Base-by-base conservation (phyloP, 768 basidiomycete species). In the Russula foetens region DNA sequence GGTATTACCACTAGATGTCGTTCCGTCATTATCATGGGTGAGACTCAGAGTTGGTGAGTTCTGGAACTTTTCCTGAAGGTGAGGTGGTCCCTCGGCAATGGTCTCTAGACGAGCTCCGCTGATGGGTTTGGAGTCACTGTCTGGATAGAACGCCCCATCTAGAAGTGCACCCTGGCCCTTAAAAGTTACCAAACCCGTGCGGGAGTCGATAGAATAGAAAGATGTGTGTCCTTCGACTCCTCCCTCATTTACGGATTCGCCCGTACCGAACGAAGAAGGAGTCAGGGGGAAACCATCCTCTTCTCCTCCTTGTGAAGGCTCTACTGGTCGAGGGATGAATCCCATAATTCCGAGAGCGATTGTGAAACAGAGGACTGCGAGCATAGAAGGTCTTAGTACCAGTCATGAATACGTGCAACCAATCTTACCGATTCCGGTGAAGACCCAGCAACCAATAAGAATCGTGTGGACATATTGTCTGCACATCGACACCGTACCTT, bases 381-480 rank as follows among this genome's bases (percentile, higher is more conserved):
- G 15, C 19, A 21, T 23, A 31, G 41, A 3, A n/a, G 29, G 28
- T 23, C 3, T 61, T 24, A 62, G 48, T 15, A 26, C 15, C 24
- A 17, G n/a, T 17, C 17, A n/a, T 2, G 31, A 7, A 58, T 17
- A n/a, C 14, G n/a, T n/a, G 5, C 12, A 51, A 35, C 4, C 17
- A 17, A 15, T 23, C 56, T 57, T 49, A 64, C 63, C 23, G 14
- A 49, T 58, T n/a, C 35, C 63, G 15, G 55, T 49, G 38, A 64
- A 35, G 12, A 41, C 41, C 56, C 63, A 64, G 31, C 60, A 58
- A 24, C 63, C 63, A 21, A 58, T 53, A 33, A 45, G 23, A 26
- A 64, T 63, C 2, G 44, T 24, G n/a, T 28, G 39, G 26, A 57
- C 12, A 21, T 50, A 43, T 2, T 29, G 7, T 43, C 43, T 47